These are phyloP conservation scores for Mantamonas sphyraenae DNA, from an alignment of 78 protist genomes.

Conservation along the genomic window DNA sequence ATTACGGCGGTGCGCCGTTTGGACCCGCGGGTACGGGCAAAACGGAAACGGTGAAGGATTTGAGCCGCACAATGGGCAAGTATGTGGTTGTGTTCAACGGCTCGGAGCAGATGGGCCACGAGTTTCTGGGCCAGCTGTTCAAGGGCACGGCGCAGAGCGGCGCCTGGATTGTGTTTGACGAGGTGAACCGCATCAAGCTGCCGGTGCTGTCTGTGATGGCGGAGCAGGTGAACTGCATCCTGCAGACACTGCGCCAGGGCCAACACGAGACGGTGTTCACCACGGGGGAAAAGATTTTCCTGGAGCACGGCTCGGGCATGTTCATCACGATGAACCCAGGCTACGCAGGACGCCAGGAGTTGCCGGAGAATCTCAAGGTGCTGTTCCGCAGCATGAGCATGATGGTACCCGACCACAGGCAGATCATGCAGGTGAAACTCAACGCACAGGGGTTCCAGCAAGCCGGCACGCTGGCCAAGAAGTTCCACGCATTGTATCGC, in stretches of 20 bases:
- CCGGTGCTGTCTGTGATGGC: slow-evolving; percentile 80
- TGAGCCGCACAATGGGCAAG: slow-evolving; percentile 67
- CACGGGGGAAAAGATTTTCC: slow-evolving; percentile 31
- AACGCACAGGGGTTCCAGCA: slow-evolving; percentile 64
- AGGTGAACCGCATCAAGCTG: slow-evolving; percentile 84
- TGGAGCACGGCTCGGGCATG: slow-evolving; percentile 44
- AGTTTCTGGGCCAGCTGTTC: slow-evolving; percentile 59
- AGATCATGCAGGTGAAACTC: slow-evolving; percentile 70
- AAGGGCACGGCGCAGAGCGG: slow-evolving; percentile 78
- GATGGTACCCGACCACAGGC: slow-evolving; percentile 83
- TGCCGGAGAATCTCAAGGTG: slow-evolving; percentile 88
- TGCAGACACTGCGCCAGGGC: slow-evolving; percentile 48
- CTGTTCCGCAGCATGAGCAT: slow-evolving; percentile 76
- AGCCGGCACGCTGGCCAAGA: slow-evolving; percentile 40
- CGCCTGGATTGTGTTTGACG: slow-evolving; percentile 85
- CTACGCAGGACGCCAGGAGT: slow-evolving; percentile 88
- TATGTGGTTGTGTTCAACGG: slow-evolving; percentile 74
- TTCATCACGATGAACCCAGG: slow-evolving; percentile 92
- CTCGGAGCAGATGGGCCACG: slow-evolving; percentile 74
- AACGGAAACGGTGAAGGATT: slow-evolving; percentile 87
- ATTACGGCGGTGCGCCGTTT: slow-evolving; percentile 83
- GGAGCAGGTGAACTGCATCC: slow-evolving; percentile 64
- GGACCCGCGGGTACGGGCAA: slow-evolving; percentile 95
- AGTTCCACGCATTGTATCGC: slow-evolving; percentile 65
- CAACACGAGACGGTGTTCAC: slow-evolving; percentile 43